Percentiles rank a stretch among this genome's conserved stretches.
phyloP scores from a whole-genome alignment of 805 yeast species.

The Ogataea trehaloabstinens region DNA sequence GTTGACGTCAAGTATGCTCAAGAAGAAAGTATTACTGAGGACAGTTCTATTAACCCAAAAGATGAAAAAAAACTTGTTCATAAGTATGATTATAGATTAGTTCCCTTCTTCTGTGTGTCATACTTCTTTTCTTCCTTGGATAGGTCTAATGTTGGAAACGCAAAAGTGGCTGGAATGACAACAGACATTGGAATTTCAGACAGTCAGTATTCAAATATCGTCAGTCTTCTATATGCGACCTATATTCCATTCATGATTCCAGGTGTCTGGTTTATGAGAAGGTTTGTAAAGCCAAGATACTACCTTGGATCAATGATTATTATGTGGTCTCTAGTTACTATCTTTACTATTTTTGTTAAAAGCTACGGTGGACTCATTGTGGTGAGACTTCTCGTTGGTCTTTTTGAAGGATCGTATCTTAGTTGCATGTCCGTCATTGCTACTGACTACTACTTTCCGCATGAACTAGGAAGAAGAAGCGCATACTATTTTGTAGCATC shows the following conservation, averaged over 20 bases:
- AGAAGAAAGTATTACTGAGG: neutral
- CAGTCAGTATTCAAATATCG: constrained; percentile 41
- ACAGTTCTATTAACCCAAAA: neutral
- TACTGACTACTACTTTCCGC: constrained; percentile 59
- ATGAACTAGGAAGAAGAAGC: constrained; percentile 47
- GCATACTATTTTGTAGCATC: constrained; percentile 52
- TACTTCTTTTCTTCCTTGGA: constrained; percentile 50
- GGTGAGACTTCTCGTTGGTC: constrained; percentile 65
- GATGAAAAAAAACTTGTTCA: constrained; percentile 15
- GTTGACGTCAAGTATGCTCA: neutral
- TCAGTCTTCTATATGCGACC: constrained; percentile 46
- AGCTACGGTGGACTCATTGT: constrained; percentile 58
- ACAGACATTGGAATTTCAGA: constrained; percentile 36
- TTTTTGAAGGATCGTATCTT: constrained; percentile 66
- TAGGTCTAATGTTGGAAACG: constrained; percentile 59
- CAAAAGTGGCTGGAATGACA: constrained; percentile 52
- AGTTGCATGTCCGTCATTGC: constrained; percentile 73
- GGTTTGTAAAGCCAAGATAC: constrained; percentile 26
- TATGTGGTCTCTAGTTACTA: constrained; percentile 41
- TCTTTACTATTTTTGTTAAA: constrained; percentile 45
- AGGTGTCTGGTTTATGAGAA: constrained; percentile 34
- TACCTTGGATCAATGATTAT: constrained; percentile 30
- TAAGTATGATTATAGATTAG: constrained; percentile 41
- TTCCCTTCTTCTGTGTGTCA: constrained; percentile 42
- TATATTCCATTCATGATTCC: constrained; percentile 43